A percentile compares a stretch with the other conserved stretches of the same genome.
phyloP scores from a whole-genome alignment of 306 rosid species.

The Fagus crenata region DNA sequence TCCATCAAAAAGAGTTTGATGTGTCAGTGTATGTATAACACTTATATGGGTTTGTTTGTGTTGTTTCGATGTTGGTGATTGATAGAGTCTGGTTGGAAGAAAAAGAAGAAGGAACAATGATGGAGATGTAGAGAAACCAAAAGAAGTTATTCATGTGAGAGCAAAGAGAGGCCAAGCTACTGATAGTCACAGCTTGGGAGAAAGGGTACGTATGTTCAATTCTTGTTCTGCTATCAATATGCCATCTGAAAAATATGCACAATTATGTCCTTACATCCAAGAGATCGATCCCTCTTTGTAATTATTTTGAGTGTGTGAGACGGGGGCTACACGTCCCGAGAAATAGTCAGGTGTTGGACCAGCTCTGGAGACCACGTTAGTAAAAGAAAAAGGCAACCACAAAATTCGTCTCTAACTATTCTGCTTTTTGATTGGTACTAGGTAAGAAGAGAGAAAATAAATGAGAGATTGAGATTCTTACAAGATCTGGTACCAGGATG shows the following conservation, averaged over 20 bases:
- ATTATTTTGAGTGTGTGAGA: no score
- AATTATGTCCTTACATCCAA: neutral
- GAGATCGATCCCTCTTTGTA: no score
- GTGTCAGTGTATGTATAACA: no score
- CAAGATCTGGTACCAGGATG: constrained; percentile 68
- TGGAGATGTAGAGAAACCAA: constrained; percentile 37
- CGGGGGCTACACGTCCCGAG: no score
- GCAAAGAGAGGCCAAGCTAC: constrained; percentile 76
- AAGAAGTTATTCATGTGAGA: constrained; percentile 61
- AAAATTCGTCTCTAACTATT: neutral
- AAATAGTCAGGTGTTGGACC: no score
- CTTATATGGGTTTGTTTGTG: no score
- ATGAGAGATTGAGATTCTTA: constrained; percentile 55
- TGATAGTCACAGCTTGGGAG: constrained; percentile 70
- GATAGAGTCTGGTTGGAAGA: constrained; percentile 42
- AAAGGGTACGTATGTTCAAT: constrained; percentile 44
- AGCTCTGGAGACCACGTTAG: no score
- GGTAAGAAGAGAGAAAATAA: constrained; percentile 65
- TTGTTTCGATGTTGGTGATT: constrained; percentile 7
- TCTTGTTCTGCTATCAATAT: neutral
- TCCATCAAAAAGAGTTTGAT: no score
- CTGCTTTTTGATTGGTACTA: constrained; percentile 20
- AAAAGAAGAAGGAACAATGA: constrained; percentile 53
- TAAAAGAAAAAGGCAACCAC: no score
- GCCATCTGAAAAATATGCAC: no score